These are phyloP conservation scores for Pelagophyceae sp. DNA, from an alignment of 352 stramenopile genomes.

Conservation along the genomic window DNA sequence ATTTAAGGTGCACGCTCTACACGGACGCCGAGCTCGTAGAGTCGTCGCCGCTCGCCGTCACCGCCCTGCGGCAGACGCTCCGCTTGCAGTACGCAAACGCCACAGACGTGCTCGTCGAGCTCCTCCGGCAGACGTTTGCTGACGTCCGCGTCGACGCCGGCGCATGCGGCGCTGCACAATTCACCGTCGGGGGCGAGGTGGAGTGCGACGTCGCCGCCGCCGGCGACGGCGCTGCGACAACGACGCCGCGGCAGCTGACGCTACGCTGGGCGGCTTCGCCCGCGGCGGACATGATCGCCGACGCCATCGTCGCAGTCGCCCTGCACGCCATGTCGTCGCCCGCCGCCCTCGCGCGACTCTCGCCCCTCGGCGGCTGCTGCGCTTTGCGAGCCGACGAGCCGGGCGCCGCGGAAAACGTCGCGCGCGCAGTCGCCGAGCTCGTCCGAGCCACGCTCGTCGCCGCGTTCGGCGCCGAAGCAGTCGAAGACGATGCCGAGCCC, in stretches of 20 bases:
- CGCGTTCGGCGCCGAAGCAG: neutral
- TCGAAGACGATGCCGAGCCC: neutral
- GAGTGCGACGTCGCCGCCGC: neutral
- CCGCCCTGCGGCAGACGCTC: conserved; percentile 1
- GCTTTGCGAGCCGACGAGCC: neutral
- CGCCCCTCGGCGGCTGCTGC: too few relatives aligned
- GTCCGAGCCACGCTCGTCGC: neutral
- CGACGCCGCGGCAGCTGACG: conserved; percentile 37
- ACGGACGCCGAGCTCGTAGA: conserved; percentile 50
- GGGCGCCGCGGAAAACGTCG: neutral
- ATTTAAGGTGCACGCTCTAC: conserved; percentile 56
- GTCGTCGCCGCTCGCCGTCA: neutral
- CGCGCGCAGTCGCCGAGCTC: neutral
- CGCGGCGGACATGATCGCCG: conserved; percentile 86
- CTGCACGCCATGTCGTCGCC: conserved; percentile 71
- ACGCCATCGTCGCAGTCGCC: conserved; percentile 86
- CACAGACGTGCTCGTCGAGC: conserved; percentile 53
- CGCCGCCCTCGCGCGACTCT: conserved; percentile 31
- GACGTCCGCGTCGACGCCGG: neutral
- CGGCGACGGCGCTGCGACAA: conserved; percentile 24
- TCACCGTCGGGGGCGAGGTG: neutral
- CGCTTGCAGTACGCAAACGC: conserved; percentile 30
- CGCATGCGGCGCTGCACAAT: neutral
- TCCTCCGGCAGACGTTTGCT: conserved; percentile 41
- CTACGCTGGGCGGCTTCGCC: conserved; percentile 76